Evolutionary conservation across 2,329 filamentous ascomycete species (phyloP).

Genomic region (Scorias spongiosa): DNA sequence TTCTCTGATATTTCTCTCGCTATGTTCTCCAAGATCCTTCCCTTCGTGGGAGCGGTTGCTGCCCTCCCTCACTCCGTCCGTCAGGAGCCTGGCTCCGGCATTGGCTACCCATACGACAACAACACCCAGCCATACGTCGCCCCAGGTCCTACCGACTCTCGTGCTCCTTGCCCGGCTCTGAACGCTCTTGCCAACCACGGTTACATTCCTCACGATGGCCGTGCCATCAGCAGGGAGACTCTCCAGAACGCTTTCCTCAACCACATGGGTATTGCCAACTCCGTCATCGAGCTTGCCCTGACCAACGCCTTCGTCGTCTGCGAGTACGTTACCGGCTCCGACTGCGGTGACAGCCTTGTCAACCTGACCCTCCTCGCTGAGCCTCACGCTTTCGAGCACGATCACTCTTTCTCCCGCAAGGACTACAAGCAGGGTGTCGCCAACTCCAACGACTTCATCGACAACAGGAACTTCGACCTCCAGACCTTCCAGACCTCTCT

Average conservation of each 20-base stretch:
- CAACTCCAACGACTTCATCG: constrained; percentile 7
- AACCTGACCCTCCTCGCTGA: not conserved
- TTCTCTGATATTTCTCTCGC: too few species aligned
- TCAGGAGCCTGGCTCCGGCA: too few species aligned
- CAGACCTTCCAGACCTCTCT: constrained; percentile 3
- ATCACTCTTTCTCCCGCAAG: constrained; percentile 38
- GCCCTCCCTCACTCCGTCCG: too few species aligned
- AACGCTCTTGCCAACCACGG: constrained; percentile 14
- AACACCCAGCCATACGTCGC: constrained; percentile 3
- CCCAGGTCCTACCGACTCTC: constrained; percentile 9
- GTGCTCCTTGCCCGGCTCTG: constrained; percentile 14
- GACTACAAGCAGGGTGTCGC: constrained; percentile 35
- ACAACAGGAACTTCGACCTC: constrained; percentile 4
- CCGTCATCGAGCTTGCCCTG: not conserved
- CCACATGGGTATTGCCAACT: too few species aligned
- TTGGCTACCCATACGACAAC: not conserved
- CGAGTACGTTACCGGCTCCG: not conserved
- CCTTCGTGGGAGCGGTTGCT: too few species aligned
- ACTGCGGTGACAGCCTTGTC: not conserved
- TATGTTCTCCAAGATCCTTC: too few species aligned
- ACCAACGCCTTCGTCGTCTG: constrained; percentile 1
- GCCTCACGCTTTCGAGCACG: constrained; percentile 35
- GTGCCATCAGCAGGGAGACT: constrained; percentile 4
- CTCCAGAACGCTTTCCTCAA: too few species aligned
- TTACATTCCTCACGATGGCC: constrained; percentile 10